Percentiles rank a stretch among this genome's conserved stretches.
Evolutionary conservation across 2,329 filamentous ascomycete genomes (phyloP).

Genomic region (Paracorniculantispora psalliotae): DNA sequence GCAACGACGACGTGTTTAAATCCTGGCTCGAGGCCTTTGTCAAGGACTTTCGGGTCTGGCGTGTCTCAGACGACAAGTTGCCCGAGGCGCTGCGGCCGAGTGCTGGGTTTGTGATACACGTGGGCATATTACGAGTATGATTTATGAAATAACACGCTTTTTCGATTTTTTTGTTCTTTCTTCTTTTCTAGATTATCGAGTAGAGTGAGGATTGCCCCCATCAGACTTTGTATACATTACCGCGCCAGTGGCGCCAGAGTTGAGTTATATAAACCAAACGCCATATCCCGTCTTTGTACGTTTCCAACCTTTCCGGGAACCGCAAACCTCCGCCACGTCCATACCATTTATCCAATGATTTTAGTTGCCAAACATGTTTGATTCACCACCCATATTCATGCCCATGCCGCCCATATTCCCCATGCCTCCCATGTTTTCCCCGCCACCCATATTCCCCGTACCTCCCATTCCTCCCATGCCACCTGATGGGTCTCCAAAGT

Average conservation of each 20-base stretch:
- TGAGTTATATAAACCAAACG: constrained; percentile 14
- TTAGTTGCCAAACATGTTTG: constrained; percentile 26
- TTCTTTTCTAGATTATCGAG: neutral
- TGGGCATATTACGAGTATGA: constrained; percentile 56
- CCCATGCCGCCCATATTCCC: constrained; percentile 21
- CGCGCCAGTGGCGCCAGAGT: constrained; percentile 1
- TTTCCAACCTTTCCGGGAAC: too few species aligned
- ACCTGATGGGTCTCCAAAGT: constrained; percentile 21
- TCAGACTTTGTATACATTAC: neutral
- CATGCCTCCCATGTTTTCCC: constrained; percentile 16
- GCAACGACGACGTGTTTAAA: constrained; percentile 80
- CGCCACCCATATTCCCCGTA: constrained; percentile 15
- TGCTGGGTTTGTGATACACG: constrained; percentile 77
- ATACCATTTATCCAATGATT: neutral
- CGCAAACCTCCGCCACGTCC: too few species aligned
- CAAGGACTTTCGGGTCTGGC: constrained; percentile 66
- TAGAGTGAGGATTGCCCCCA: constrained; percentile 7
- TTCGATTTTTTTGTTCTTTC: neutral
- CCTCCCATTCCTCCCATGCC: constrained; percentile 21
- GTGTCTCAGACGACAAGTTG: constrained; percentile 61
- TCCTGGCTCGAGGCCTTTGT: constrained; percentile 70
- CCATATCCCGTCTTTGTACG: neutral
- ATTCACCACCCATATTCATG: constrained; percentile 15
- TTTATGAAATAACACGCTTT: neutral
- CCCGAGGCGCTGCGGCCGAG: constrained; percentile 53